Conservation (phyloP, 2,329 filamentous ascomycete species). For the Neofusicoccum sp. region DNA sequence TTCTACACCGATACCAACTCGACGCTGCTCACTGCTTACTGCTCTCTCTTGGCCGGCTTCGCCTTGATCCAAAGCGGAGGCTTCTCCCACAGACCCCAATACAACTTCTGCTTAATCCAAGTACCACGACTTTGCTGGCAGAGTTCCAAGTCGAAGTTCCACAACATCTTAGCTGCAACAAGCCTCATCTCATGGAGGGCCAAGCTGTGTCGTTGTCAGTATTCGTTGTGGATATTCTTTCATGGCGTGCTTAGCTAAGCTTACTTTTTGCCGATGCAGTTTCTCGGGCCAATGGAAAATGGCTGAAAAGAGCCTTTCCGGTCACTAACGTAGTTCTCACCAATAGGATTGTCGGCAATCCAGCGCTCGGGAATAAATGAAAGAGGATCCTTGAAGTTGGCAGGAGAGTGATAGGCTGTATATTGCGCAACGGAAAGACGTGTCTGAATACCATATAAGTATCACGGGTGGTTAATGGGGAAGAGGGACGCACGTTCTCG, state of each 20-base stretch:
- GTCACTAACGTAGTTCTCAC: slow-evolving; percentile 27
- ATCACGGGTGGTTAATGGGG: too few relatives aligned
- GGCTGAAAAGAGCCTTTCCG: slow-evolving; percentile 29
- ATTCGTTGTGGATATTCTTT: background rate
- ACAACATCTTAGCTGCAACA: slow-evolving; percentile 40
- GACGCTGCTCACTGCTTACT: too few relatives aligned
- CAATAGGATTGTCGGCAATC: slow-evolving; percentile 24
- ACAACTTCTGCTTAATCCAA: slow-evolving; percentile 39
- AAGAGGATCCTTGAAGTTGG: slow-evolving; percentile 34
- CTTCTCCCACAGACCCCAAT: slow-evolving; percentile 42
- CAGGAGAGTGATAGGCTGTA: slow-evolving; percentile 29
- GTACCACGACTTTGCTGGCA: slow-evolving; percentile 29
- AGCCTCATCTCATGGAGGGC: slow-evolving; percentile 39
- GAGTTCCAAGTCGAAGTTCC: slow-evolving; percentile 39
- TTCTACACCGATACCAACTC: too few relatives aligned
- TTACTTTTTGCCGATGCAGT: slow-evolving; percentile 38
- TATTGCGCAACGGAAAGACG: slow-evolving; percentile 29
- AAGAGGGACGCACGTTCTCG: slow-evolving; percentile 18
- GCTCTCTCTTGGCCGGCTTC: background rate
- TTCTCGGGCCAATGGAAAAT: slow-evolving; percentile 35
- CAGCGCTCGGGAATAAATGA: slow-evolving; percentile 36
- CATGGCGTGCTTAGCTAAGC: slow-evolving; percentile 14
- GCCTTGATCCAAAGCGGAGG: slow-evolving; percentile 27
- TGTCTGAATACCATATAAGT: slow-evolving; percentile 18
- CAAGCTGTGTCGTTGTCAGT: slow-evolving; percentile 24